These are phyloP conservation scores for Helicocarpus griseus DNA, from an alignment of 2,329 filamentous ascomycete species.

Conservation along the genomic window DNA sequence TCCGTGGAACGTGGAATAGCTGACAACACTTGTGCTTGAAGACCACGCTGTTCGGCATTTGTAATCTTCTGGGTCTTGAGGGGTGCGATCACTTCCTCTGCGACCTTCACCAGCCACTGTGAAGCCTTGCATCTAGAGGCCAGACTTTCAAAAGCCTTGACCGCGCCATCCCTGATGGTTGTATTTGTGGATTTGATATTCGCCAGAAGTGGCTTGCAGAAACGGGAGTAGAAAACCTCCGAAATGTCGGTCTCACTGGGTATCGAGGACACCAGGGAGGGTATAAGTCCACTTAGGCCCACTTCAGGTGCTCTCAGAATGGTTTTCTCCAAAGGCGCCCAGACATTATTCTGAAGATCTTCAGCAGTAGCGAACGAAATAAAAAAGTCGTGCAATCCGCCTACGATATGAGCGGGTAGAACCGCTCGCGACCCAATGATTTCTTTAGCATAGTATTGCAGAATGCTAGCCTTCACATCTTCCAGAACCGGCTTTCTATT, in stretches of 20 bases:
- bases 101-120: constrained; percentile 53
- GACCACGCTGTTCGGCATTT: constrained; percentile 70
- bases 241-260: constrained; percentile 67
- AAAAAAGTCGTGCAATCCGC: constrained; percentile 75
- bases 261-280: constrained; percentile 61
- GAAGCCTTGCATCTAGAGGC: constrained; percentile 53
- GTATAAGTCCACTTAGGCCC: constrained; percentile 68
- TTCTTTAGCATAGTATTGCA: constrained; percentile 76
- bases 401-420: constrained; percentile 62
- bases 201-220: constrained; percentile 79
- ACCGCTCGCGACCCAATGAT: constrained; percentile 67
- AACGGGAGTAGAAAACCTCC: constrained; percentile 56
- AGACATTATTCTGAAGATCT: constrained; percentile 64
- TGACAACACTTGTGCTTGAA: constrained; percentile 73
- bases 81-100: constrained; percentile 67
- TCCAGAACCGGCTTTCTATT: constrained; percentile 54
- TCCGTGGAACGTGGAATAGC: constrained; percentile 50
- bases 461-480: constrained; percentile 59
- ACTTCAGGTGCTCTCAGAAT: constrained; percentile 85
- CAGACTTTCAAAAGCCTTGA: constrained; percentile 64
- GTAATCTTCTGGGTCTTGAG: constrained; percentile 77
- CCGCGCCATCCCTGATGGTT: constrained; percentile 62
- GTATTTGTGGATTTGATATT: constrained; percentile 86
- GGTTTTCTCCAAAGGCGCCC: constrained; percentile 79
- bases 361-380: constrained; percentile 59